Base-by-base conservation (phyloP, 768 basidiomycete genomes). In the Suillus spraguei region DNA sequence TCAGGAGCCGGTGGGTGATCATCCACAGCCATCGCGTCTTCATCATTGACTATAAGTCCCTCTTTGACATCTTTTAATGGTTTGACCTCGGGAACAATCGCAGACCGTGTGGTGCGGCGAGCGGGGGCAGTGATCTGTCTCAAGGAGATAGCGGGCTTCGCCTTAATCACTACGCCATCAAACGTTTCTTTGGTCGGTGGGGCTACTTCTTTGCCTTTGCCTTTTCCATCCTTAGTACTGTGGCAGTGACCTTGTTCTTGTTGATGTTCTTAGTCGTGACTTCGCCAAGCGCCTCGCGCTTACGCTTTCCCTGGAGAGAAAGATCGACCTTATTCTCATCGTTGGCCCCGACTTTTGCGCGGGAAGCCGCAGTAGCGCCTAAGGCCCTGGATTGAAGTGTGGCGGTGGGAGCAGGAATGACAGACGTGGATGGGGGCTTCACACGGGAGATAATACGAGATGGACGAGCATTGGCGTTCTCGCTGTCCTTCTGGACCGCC, bases 231-330 rank as follows among this genome's bases (percentile, higher is more conserved):
- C 60, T 69, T 70, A 8, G 69, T 60, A 0, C 71, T 42, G 82
- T 83, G 70, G 82, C 82, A 50, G 70, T 63, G 52, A 66, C 69
- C 64, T 79, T 80, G 65, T 81, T 67, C 64, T 72, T 76, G 63
- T 67, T 71, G 41, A 75, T 81, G 68, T 85, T 86, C 69, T 87
- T 86, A 3, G 80, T 78, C 9, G 86, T 85, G 50, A 93, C 88
- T 71, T 94, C 92, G 17, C 85, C 84, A 47, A 94, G 80, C 0
- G 87, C 90, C 56, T 88, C 87, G 22, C 92, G 88, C 74, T 92
- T 93, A 61, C 91, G 84, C 72, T 91, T 91, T 39, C 83, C 85
- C 53, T 82, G 82, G 3, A 79, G 78, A 22, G 79, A 75, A 16
- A 78, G 76, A 49, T 88, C 85, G 24, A 74, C 68, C 65, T 85